phyloP scores from a whole-genome alignment of 805 yeast genomes.

The Clavispora asparagi region DNA sequence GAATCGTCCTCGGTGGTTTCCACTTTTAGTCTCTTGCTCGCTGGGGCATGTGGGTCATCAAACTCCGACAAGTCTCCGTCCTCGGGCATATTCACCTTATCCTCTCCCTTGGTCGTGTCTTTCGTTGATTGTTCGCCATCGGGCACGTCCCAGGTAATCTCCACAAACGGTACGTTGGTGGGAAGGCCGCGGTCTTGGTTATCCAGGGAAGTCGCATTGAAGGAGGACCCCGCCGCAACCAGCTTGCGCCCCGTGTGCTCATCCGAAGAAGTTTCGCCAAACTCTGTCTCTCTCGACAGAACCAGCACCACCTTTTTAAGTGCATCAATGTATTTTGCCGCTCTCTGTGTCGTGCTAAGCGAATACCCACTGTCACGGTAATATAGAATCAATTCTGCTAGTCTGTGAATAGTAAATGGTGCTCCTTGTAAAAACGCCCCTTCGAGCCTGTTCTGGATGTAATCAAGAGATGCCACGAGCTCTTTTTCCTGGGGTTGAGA shows the following conservation, averaged over 20 bases:
- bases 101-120: too few relatives aligned
- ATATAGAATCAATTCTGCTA: conserved; percentile 11
- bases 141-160: conserved; percentile 4
- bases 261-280: background rate
- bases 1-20: background rate
- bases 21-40: background rate
- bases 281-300: background rate
- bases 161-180: conserved; percentile 9
- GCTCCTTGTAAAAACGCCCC: conserved; percentile 22
- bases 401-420: conserved; percentile 14
- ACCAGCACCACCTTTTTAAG: conserved; percentile 7
- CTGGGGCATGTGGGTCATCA: background rate
- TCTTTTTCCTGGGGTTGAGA: background rate
- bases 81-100: too few relatives aligned
- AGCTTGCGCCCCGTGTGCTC: background rate
- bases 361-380: conserved; percentile 12
- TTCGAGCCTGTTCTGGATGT: background rate
- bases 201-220: background rate
- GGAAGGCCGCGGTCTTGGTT: conserved; percentile 9
- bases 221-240: background rate
- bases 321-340: conserved; percentile 13
- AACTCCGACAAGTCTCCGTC: background rate
- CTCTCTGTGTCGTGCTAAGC: conserved; percentile 7
- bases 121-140: background rate
- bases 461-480: background rate